These are phyloP conservation scores for Acer negundo DNA, from an alignment of 345 rosid genomes.

Conservation along the genomic window DNA sequence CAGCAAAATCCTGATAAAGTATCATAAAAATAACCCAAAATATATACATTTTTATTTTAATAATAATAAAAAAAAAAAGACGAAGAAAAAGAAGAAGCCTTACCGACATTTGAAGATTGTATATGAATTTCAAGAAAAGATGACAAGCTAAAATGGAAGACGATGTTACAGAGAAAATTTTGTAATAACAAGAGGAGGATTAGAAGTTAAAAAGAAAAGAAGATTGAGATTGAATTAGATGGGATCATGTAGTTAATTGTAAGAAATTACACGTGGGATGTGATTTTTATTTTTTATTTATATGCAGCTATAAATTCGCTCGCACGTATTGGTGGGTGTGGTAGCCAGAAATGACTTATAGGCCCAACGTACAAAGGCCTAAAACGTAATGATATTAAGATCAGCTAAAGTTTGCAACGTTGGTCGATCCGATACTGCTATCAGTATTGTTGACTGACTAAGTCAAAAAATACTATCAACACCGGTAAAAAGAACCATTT, in stretches of 20 bases:
- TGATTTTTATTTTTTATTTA: background rate
- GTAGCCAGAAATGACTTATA: no score
- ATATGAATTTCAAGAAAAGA: background rate
- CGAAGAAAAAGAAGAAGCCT: background rate
- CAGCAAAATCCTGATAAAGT: background rate
- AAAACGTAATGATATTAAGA: no score
- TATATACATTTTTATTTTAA: background rate
- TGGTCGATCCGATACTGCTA: no score
- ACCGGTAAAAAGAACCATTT: no score
- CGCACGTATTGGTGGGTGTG: constrained; percentile 22
- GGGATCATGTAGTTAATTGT: background rate
- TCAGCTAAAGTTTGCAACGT: no score
- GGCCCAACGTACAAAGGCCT: no score
- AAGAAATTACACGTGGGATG: background rate
- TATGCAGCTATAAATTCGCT: constrained; percentile 21
- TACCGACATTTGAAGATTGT: constrained; percentile 9
- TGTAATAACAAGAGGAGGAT: background rate
- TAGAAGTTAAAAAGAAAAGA: no score
- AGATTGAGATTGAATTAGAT: background rate
- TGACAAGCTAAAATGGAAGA: background rate
- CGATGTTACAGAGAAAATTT: background rate
- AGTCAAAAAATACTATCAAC: no score
- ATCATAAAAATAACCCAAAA: background rate
- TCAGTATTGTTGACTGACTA: no score
- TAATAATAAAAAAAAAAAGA: background rate